Evolutionary conservation across 1,284 basidiomycete species (phyloP), one percentile per base, ranked within the genome.

Genomic region (Singerocomus inundabilis): DNA sequence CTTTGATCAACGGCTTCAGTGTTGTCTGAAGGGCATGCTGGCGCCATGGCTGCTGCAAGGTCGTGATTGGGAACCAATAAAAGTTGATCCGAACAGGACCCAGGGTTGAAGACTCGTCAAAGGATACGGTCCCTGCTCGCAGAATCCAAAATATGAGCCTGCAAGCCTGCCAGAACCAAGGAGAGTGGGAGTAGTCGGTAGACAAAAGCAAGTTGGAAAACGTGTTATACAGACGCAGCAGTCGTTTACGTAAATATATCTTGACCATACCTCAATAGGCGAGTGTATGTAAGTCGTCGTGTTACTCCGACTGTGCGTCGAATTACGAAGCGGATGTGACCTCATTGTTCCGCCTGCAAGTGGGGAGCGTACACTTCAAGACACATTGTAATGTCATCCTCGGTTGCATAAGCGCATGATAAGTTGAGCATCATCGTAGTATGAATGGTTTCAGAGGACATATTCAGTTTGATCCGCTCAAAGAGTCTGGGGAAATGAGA

Each of bases 1-100:
- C 73, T 71, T 59, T 88, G 83, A 65, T 88, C 84, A 32, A 78
- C 58, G 2, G 55, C 59, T 30, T 67, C 54, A 0, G 70, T 66
- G 57, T 88, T 85, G 49, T 77, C 75, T 2, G 79, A 75, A 10
- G 81, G 76, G 60, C 81, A 84, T 49, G 65, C 58, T 3, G 57
- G 52, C 5, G 53, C 53, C 66, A 68, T 68, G 13, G 11, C 48
- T 48, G 44, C 34, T 25, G 43, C 36, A 12, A 16, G 36, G 5
- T 47, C 16, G 38, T 9, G 25, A 18, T 25, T 33, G 26, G 26
- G 33, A 42, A 49, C 29, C 26, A 26, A 13, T 24, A 36, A 32
- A 39, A 38, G 48, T 38, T 30, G 42, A 39, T 33, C 18, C 12
- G 24, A 18, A 35, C 26, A 36, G 34, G 40, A 51, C 28, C 21